A percentile compares a stretch with the other conserved stretches of the same genome.
Conservation (phyloP, 1,284 basidiomycete genomes). For the Cryptococcus sp. region DNA sequence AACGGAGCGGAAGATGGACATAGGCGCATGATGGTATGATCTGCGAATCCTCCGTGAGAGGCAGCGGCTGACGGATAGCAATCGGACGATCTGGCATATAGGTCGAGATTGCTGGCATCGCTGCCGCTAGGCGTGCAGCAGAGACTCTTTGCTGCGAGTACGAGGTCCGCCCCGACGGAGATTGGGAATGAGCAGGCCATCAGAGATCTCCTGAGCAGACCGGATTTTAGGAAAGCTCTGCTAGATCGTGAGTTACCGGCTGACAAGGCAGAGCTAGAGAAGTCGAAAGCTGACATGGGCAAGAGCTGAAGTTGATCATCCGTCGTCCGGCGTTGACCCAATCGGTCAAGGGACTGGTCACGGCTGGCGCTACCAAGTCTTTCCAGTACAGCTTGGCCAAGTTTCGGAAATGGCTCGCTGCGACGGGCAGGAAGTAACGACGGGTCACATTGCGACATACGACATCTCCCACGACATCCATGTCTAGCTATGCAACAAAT, state of each 20-base stretch:
- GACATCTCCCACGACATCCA: too few species aligned
- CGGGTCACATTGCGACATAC: too few species aligned
- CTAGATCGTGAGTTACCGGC: too few species aligned
- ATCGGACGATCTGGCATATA: constrained; percentile 60
- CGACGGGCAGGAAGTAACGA: constrained; percentile 9
- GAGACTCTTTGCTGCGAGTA: constrained; percentile 3
- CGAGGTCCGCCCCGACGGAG: too few species aligned
- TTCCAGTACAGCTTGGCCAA: constrained; percentile 68
- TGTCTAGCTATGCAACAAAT: too few species aligned
- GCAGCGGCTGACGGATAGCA: constrained; percentile 48
- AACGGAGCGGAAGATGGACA: constrained; percentile 5
- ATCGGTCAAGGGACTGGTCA: constrained; percentile 76
- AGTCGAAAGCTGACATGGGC: too few species aligned
- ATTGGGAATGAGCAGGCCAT: too few species aligned
- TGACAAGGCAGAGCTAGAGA: too few species aligned
- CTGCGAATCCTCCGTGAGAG: constrained; percentile 8
- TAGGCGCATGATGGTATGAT: background rate
- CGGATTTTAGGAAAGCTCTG: too few species aligned
- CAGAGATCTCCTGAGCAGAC: too few species aligned
- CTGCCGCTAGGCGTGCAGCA: constrained; percentile 59
- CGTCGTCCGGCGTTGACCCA: constrained; percentile 76
- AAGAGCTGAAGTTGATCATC: constrained; percentile 73
- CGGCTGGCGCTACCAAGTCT: constrained; percentile 74
- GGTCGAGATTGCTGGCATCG: constrained; percentile 67
- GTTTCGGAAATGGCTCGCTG: constrained; percentile 72